A percentile compares a stretch with the other conserved stretches of the same genome.
phyloP scores from a whole-genome alignment of 2,329 filamentous ascomycete genomes.

The Venturia oleaginea region DNA sequence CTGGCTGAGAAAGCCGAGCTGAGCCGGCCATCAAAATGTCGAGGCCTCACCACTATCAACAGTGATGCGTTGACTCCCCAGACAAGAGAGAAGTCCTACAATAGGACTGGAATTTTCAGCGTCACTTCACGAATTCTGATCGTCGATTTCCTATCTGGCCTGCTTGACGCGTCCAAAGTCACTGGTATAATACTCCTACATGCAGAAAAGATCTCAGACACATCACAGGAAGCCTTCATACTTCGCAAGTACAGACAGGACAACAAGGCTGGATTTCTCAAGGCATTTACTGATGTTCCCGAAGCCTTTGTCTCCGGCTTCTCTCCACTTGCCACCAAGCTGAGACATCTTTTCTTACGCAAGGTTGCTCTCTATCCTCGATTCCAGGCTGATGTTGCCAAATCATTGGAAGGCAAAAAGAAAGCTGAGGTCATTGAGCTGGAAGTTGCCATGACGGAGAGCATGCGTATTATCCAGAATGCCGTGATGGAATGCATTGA shows the following conservation, averaged over 20 bases:
- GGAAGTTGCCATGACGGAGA: slow-evolving; percentile 90
- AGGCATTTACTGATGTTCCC: slow-evolving; percentile 89
- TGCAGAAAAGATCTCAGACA: slow-evolving; percentile 76
- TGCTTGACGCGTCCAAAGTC: slow-evolving; percentile 74
- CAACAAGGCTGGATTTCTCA: slow-evolving; percentile 89
- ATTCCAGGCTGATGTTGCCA: slow-evolving; percentile 84
- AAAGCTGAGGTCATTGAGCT: slow-evolving; percentile 96
- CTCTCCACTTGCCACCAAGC: slow-evolving; percentile 77
- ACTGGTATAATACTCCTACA: slow-evolving; percentile 83
- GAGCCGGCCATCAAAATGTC: slow-evolving; percentile 70
- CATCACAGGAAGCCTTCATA: slow-evolving; percentile 90
- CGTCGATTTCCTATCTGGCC: slow-evolving; percentile 78
- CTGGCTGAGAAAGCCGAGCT: slow-evolving; percentile 91
- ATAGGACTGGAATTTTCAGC: slow-evolving; percentile 82
- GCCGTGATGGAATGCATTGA: slow-evolving; percentile 95
- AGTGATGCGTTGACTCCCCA: slow-evolving; percentile 86
- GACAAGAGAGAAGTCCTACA: slow-evolving; percentile 84
- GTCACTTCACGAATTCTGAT: slow-evolving; percentile 93
- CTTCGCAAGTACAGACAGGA: slow-evolving; percentile 86
- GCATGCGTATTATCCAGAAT: slow-evolving; percentile 88
- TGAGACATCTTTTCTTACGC: slow-evolving; percentile 83
- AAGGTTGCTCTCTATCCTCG: slow-evolving; percentile 87
- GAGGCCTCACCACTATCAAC: slow-evolving; percentile 85
- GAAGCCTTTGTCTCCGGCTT: slow-evolving; percentile 87
- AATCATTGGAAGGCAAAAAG: slow-evolving; percentile 79